Base-by-base conservation (phyloP, 2,329 filamentous ascomycete species). In the Akanthomyces lecanii region DNA sequence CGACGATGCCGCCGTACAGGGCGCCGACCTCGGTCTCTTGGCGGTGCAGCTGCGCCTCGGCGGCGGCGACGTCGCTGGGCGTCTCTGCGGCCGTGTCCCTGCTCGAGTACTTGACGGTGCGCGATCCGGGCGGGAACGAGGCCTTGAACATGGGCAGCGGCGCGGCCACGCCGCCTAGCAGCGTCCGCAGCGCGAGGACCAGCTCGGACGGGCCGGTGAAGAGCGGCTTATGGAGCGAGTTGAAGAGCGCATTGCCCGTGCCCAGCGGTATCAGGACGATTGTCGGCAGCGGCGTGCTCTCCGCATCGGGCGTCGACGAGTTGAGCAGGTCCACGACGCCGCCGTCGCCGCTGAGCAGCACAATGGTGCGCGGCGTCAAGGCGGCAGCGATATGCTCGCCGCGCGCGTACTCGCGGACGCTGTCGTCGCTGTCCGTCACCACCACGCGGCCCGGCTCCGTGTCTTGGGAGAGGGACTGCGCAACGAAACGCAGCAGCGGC, bases 321-420 rank as follows among this genome's bases (percentile, higher is more conserved):
- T 97, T 96, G 64, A 97, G 79, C 1, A 95, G 79, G 69, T 98
- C 94, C 21, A 92, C 83, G 2, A 96, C 75, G 6, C 92, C 94
- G 16, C 94, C 94, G 73, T 98, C 94, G 7, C 94, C 94, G 55
- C 90, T 94, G 5, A 97, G 81, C 14, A 98, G 82, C 36, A 97
- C 76, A 30, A 97, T 81, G 0, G 87, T 87, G 70, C 88, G 58
- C 33, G 66, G 59, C 59, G 65, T 30, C 12, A 7, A 62, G n/a
- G 63, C 62, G n/a, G 72, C 16, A 1, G 40, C n/a, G 2, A 47
- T 21, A 10, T 55, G 67, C 5, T 80, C 67, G 2, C 67, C 52
- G 3, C 66, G 69, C 0, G 89, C 84, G 60, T 96, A 85, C 1
- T 89, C 78, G 6, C 80, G 78, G 47, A 97, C 82, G 14, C 84